These are phyloP conservation scores for Boletus bicolor DNA, from an alignment of 768 basidiomycete genomes.

Conservation along the genomic window DNA sequence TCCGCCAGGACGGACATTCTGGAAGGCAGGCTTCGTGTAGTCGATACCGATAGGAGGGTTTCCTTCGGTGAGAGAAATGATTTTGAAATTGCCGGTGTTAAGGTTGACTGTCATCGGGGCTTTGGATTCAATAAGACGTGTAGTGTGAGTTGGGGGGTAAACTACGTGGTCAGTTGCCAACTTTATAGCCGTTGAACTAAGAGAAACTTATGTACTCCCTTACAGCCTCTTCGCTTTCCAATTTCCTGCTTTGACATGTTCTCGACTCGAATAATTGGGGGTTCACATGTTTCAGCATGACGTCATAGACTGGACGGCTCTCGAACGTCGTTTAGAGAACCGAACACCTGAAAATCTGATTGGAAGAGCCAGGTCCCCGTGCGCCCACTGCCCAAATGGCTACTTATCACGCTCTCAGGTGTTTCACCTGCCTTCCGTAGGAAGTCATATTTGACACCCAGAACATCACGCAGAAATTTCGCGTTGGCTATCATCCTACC, in stretches of 20 bases:
- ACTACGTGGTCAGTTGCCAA: background rate
- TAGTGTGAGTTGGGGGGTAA: background rate
- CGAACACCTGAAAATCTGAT: background rate
- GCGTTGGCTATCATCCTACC: no score
- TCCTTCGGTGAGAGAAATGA: background rate
- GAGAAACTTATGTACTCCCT: background rate
- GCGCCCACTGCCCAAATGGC: background rate
- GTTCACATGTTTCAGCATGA: no score
- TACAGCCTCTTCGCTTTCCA: no score
- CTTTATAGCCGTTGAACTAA: background rate
- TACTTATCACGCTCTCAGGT: background rate
- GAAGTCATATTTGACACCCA: background rate
- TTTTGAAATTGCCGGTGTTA: background rate
- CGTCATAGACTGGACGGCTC: no score
- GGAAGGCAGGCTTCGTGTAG: background rate
- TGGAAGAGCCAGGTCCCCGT: background rate
- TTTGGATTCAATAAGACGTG: background rate
- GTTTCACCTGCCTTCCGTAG: background rate
- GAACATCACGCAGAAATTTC: background rate
- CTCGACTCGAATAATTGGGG: no score
- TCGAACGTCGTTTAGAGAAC: background rate
- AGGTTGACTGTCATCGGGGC: background rate
- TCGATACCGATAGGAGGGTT: background rate
- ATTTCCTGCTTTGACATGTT: no score
- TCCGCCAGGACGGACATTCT: background rate